Evolutionary conservation across 176 grass and related monocot genomes (phyloP), one percentile per base, ranked within the genome.

Genomic region (Carex pumila): DNA sequence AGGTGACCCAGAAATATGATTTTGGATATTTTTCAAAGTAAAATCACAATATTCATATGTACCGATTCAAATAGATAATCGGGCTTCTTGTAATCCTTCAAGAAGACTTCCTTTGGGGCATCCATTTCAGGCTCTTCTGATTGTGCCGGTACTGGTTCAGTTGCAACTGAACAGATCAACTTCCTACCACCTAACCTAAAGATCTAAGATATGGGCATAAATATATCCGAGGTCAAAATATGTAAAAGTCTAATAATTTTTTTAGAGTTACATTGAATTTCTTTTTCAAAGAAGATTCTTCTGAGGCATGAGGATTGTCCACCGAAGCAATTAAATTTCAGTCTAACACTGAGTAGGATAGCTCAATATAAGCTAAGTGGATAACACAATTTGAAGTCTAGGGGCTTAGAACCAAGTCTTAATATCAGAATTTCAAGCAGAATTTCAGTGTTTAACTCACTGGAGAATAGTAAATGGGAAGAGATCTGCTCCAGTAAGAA

Each of bases 11-110:
- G 31, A 83, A 29, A 32, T 74, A 75, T 50, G 25, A 86, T 17
- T 43, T 65, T 83, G 12, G 2, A 83, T 65, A 49, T 68, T 30
- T 67, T 53, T 6, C 19, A 17, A 67, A 52, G 22, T 31, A 83
- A 66, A 30, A 65, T 7, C 1, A 77, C 59, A 86, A 81, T 47
- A 32, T 18, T 79, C 63, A 64, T 14, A 85, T 56, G 69, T 91
- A 95, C 96, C 83, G 65, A 69, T 12, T 99, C 96, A 90, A 99
- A 99, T 4, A 95, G 53, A 87, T 95, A 99, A 57, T 92, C 87
- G 19, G 93, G 93, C 62, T 83, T 92, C 81, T 92, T 92, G 81
- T 99, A 99, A 79, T 99, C 85, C 90, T 92, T 99, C 90, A 99
- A 93, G 87, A 99, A 95, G 65, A 95, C 93, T 89, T 99, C 96